Conservation (phyloP, 2,329 filamentous ascomycete species). For the Ophiobolus disseminans region DNA sequence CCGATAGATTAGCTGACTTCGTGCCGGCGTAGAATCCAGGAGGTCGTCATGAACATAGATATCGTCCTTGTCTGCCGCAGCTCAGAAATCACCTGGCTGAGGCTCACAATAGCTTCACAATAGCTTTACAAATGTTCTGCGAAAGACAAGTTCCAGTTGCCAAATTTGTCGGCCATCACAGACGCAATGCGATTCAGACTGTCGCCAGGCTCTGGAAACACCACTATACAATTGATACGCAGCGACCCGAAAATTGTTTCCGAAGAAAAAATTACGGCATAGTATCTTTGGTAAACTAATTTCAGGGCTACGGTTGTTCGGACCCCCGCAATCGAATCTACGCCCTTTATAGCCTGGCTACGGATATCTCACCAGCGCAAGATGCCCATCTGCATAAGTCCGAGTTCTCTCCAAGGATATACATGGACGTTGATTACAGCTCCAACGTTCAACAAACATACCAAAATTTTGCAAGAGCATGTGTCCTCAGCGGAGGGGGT, state of each 20-base stretch:
- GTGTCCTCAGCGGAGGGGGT: too few relatives aligned
- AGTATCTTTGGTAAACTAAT: neutral
- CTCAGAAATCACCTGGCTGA: neutral
- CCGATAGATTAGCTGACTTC: too few relatives aligned
- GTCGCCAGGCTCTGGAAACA: neutral
- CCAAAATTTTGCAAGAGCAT: neutral
- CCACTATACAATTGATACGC: neutral
- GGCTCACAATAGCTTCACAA: neutral
- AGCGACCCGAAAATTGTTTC: too few relatives aligned
- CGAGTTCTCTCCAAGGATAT: too few relatives aligned
- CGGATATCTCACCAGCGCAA: too few relatives aligned
- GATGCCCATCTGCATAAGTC: too few relatives aligned
- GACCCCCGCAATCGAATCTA: slow-evolving; percentile 8
- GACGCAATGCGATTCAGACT: neutral
- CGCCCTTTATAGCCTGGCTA: slow-evolving; percentile 10
- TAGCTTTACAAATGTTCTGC: too few relatives aligned
- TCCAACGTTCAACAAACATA: neutral
- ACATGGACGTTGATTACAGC: neutral
- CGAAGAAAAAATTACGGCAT: neutral
- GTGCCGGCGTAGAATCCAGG: too few relatives aligned
- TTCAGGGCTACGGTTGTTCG: slow-evolving; percentile 3
- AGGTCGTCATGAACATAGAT: slow-evolving; percentile 14
- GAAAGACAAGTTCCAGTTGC: too few relatives aligned
- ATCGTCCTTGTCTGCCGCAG: slow-evolving; percentile 4
- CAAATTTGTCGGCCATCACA: too few relatives aligned